Base-by-base conservation (phyloP, 805 yeast genomes). In the Hanseniaspora guilliermondii region DNA sequence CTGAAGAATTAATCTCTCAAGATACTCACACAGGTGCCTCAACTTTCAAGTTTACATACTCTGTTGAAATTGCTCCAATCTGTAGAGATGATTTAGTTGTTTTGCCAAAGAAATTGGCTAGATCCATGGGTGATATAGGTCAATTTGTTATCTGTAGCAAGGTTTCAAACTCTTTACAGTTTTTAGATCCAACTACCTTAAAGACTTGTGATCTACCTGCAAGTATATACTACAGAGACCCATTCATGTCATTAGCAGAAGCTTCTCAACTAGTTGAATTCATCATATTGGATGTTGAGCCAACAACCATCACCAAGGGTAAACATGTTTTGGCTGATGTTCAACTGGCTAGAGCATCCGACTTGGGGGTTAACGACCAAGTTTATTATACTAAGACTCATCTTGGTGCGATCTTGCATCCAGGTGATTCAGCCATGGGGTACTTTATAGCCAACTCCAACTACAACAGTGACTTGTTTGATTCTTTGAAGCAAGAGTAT, bases 21-120 rank as follows among this genome's bases (percentile, higher is more conserved):
- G 97, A 94, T 74, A 87, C 85, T 38, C 98, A 93, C 62, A 82
- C 96, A 1, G 93, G 96, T 64, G 74, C 84, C 21, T 79, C 94
- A 25, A 78, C 82, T 55, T 93, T 87, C 72, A 93, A 93, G 72
- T 93, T 91, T 67, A 77, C 97, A 6, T 91, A 76, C 65, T 87
- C 97, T 21, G 85, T 91, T 44, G 99, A 93, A 70, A 82, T 93
- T 61, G 95, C 86, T 1, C 98, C 98, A 19, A 81, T 94, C 42
- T 93, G 98, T 77, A 85, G 93, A 69, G 99, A 93, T 65, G 98
- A 94, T 67, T 74, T 93, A 61, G 95, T 93, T 25, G 87, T 91
- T 35, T 73, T 93, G 60, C 98, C 98, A 32, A 83, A 83, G 66
- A 84, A 83, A 64, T 68, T 91, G 60, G 97, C 97, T 6, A 78